phyloP scores from a whole-genome alignment of 2,329 filamentous ascomycete genomes.

The Coniochaeta hoffmannii region DNA sequence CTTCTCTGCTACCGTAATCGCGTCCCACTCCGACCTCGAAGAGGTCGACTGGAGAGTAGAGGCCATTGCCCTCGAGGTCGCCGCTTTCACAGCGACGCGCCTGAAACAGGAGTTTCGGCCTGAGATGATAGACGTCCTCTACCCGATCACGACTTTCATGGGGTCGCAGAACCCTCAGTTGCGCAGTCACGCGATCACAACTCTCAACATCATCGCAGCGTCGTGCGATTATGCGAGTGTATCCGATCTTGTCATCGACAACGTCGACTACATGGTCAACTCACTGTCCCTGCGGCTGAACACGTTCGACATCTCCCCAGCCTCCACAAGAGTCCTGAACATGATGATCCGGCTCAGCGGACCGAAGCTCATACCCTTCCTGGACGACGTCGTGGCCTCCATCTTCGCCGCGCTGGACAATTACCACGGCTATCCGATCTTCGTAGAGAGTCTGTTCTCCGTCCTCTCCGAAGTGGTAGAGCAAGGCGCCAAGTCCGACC shows the following conservation, averaged over 20 bases:
- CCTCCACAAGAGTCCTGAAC: constrained; percentile 79
- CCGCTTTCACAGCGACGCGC: constrained; percentile 66
- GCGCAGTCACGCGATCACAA: constrained; percentile 73
- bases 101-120: constrained; percentile 63
- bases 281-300: constrained; percentile 84
- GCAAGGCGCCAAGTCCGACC: constrained; percentile 61
- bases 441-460: constrained; percentile 79
- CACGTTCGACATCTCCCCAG: constrained; percentile 84
- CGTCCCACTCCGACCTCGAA: constrained; percentile 40
- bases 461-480: constrained; percentile 78
- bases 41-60: constrained; percentile 62
- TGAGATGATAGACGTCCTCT: constrained; percentile 85
- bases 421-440: constrained; percentile 83
- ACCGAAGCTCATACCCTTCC: constrained; percentile 70
- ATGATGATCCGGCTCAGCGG: constrained; percentile 94
- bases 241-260: constrained; percentile 74
- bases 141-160: constrained; percentile 83
- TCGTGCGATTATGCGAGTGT: constrained; percentile 70
- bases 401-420: constrained; percentile 92
- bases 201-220: constrained; percentile 70
- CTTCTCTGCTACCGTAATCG: constrained; percentile 56
- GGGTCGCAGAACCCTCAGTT: constrained; percentile 62
- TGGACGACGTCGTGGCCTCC: constrained; percentile 85
- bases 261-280: constrained; percentile 95
- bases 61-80: constrained; percentile 72